Evolutionary conservation across 768 basidiomycete genomes (phyloP), one percentile per base, ranked within the genome.

Genomic region (Trametes sanguinea): DNA sequence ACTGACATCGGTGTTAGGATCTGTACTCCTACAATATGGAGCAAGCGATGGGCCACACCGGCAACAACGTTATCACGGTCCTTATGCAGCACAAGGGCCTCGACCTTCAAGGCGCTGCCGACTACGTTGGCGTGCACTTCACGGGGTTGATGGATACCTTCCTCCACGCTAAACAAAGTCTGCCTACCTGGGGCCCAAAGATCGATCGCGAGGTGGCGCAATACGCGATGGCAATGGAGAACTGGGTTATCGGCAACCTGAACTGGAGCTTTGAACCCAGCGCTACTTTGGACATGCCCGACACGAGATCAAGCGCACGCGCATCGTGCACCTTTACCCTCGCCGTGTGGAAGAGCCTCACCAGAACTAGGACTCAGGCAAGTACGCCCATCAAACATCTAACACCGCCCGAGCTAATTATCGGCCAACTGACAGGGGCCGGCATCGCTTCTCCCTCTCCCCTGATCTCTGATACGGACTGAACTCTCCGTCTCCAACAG

Each of bases 11-110:
- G 51, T 44, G 32, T 47, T 67, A 88, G 87, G 87, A 90, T 62
- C 73, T 89, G 14, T 88, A 87, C 68, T 88, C 86, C 7, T 90
- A 89, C 73, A 84, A 87, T 71, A 84, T 87, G 81, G 88, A 91
- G 67, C 85, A 87, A 66, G 80, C 83, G 53, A 82, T 82, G 66
- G 89, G 87, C 17, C 81, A 84, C 54, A 77, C 74, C 30, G 84
- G 84, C 59, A 88, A 88, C 69, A 90, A 89, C 70, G 78, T 89
- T 65, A 76, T 91, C 53, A 86, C 85, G 8, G 85, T 89, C 40
- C 78, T 88, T 61, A 88, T 88, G 84, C 72, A 81, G 61, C 80
- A 82, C 64, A 79, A 79, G 55, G 67, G 73, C 22, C 71, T 86
- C 52, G 76, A 77, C 56, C 75, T 89, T 51, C 88, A 89, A 72